phyloP scores from a whole-genome alignment of 768 basidiomycete species.

The Agaricus bisporus region DNA sequence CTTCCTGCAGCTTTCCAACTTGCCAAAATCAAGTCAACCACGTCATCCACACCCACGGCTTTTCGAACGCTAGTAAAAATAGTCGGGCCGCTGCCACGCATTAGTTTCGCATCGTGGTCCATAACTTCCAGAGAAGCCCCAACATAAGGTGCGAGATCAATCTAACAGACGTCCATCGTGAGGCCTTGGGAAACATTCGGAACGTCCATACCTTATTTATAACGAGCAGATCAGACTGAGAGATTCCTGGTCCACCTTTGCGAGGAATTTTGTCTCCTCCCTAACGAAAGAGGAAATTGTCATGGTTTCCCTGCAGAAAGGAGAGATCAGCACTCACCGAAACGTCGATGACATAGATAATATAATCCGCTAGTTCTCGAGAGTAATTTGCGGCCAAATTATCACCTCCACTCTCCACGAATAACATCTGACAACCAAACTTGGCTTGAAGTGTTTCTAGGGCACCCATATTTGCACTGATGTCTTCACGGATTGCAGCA shows the following conservation, averaged over 20 bases:
- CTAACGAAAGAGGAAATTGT: constrained; percentile 25
- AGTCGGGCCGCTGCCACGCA: constrained; percentile 94
- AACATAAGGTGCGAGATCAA: constrained; percentile 89
- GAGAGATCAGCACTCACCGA: constrained; percentile 37
- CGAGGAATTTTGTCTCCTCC: constrained; percentile 98
- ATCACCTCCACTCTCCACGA: constrained; percentile 96
- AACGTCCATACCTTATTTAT: constrained; percentile 75
- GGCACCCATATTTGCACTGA: constrained; percentile 94
- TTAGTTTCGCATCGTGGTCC: constrained; percentile 86
- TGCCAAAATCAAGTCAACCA: constrained; percentile 73
- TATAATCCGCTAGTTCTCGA: constrained; percentile 94
- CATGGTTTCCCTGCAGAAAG: background rate
- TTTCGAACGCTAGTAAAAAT: constrained; percentile 84
- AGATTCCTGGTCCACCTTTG: constrained; percentile 97
- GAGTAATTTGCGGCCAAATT: constrained; percentile 98
- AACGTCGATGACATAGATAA: constrained; percentile 90
- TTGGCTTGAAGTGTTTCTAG: constrained; percentile 91
- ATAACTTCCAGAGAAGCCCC: constrained; percentile 92
- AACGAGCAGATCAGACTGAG: constrained; percentile 89
- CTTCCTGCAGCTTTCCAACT: constrained; percentile 86
- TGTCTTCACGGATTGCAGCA: constrained; percentile 97
- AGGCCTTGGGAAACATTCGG: background rate
- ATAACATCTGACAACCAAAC: constrained; percentile 83
- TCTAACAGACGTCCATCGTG: constrained; percentile 38
- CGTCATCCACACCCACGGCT: constrained; percentile 72